phyloP scores from a whole-genome alignment of 2,329 filamentous ascomycete genomes.

The Lachnum nothofagi region DNA sequence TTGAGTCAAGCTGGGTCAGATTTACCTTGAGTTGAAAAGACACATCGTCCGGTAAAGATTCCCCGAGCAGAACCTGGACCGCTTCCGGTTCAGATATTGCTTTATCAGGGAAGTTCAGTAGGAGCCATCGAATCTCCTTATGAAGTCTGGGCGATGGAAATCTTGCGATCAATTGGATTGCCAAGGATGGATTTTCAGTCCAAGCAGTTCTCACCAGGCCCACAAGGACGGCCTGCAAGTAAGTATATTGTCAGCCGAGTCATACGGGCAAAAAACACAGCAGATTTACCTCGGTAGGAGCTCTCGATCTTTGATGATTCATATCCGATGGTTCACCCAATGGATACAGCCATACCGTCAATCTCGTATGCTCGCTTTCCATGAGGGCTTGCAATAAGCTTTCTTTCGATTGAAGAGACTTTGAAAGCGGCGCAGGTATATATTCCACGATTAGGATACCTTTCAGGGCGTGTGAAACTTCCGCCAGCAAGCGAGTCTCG shows the following conservation, averaged over 20 bases:
- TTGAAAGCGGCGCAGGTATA: conserved; percentile 40
- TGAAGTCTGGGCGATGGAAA: conserved; percentile 72
- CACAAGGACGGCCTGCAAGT: conserved; percentile 37
- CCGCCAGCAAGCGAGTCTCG: conserved; percentile 74
- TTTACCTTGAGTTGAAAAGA: conserved; percentile 77
- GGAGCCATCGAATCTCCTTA: conserved; percentile 70
- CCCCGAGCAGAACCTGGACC: conserved; percentile 74
- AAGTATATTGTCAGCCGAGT: conserved; percentile 36
- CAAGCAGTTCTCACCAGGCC: conserved; percentile 75
- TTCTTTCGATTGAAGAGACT: conserved; percentile 71
- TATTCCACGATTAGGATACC: conserved; percentile 55
- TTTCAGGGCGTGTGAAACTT: conserved; percentile 65
- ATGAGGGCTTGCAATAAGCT: conserved; percentile 75
- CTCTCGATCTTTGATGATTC: conserved; percentile 29
- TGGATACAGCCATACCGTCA: conserved; percentile 87
- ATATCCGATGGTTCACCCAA: conserved; percentile 57
- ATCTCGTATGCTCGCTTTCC: conserved; percentile 74
- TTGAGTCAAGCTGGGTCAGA: neutral
- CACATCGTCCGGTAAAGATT: conserved; percentile 71
- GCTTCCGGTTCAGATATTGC: conserved; percentile 77
- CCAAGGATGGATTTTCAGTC: conserved; percentile 77
- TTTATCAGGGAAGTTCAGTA: conserved; percentile 79
- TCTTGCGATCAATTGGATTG: conserved; percentile 75
- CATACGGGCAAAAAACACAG: no score
- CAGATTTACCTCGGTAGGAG: conserved; percentile 39